Percentiles rank a stretch among this genome's conserved stretches.
Conservation (phyloP, 192 early-diverging fungal genomes). For the Allomyces macrogynus region DNA sequence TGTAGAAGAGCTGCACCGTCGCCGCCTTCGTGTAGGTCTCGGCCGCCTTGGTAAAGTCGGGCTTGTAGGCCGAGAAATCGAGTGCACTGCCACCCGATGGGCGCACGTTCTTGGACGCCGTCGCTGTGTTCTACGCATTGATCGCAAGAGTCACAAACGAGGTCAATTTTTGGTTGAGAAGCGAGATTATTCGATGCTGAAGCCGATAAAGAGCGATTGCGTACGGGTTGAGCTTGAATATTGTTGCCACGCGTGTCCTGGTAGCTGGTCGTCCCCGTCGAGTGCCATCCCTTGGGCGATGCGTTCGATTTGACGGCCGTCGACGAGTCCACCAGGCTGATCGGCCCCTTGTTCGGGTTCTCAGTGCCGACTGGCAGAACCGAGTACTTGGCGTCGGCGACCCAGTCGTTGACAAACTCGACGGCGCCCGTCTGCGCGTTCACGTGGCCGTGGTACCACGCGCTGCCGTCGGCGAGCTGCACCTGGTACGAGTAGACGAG, state of each 20-base stretch:
- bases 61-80: constrained; percentile 17
- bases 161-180: too few species aligned
- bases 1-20: constrained; percentile 31
- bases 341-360: constrained; percentile 39
- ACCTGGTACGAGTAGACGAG: constrained; percentile 66
- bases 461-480: constrained; percentile 56
- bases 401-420: constrained; percentile 63
- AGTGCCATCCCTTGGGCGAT: constrained; percentile 52
- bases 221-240: constrained; percentile 55
- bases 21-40: neutral
- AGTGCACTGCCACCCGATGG: constrained; percentile 11
- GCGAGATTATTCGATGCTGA: too few species aligned
- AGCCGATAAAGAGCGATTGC: too few species aligned
- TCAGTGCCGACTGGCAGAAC: constrained; percentile 58
- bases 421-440: constrained; percentile 38
- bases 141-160: too few species aligned
- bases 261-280: too few species aligned
- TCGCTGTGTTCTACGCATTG: constrained; percentile 52
- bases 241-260: constrained; percentile 85
- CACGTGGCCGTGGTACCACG: constrained; percentile 56
- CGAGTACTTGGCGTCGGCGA: constrained; percentile 50
- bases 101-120: constrained; percentile 14
- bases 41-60: neutral
- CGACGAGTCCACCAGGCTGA: constrained; percentile 24
- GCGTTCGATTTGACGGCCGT: constrained; percentile 24